phyloP scores from a whole-genome alignment of 2,329 filamentous ascomycete species.

The Aureobasidium mangrovei region DNA sequence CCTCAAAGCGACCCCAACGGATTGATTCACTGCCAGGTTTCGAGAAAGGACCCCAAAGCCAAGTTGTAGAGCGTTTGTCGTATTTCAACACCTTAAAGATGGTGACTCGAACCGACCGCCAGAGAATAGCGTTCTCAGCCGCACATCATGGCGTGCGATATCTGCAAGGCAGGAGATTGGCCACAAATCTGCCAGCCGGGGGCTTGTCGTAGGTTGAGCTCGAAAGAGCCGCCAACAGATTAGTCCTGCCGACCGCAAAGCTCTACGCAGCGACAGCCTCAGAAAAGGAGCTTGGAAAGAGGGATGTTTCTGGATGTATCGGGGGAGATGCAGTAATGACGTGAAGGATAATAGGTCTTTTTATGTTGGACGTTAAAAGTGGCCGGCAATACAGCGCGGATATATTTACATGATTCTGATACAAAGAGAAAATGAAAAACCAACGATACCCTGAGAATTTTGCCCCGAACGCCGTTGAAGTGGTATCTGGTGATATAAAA shows the following conservation, averaged over 20 bases:
- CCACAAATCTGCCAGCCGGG: too few species aligned
- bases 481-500: not conserved
- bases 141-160: too few species aligned
- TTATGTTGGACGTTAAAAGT: slow-evolving; percentile 3
- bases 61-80: slow-evolving; percentile 29
- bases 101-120: too few species aligned
- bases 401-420: slow-evolving; percentile 9
- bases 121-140: too few species aligned
- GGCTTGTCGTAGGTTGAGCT: too few species aligned
- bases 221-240: too few species aligned
- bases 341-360: not conserved
- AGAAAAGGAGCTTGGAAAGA: too few species aligned
- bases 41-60: slow-evolving; percentile 41
- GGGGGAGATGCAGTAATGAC: not conserved
- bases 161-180: not conserved
- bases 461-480: slow-evolving; percentile 16
- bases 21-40: slow-evolving; percentile 87
- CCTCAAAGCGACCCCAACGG: slow-evolving; percentile 91
- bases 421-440: not conserved
- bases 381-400: slow-evolving; percentile 8
- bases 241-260: too few species aligned
- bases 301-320: too few species aligned
- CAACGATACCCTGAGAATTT: slow-evolving; percentile 10
- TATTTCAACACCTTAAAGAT: too few species aligned
- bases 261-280: too few species aligned